Conservation (phyloP, 352 stramenopile genomes). For the Phytophthora idaei region DNA sequence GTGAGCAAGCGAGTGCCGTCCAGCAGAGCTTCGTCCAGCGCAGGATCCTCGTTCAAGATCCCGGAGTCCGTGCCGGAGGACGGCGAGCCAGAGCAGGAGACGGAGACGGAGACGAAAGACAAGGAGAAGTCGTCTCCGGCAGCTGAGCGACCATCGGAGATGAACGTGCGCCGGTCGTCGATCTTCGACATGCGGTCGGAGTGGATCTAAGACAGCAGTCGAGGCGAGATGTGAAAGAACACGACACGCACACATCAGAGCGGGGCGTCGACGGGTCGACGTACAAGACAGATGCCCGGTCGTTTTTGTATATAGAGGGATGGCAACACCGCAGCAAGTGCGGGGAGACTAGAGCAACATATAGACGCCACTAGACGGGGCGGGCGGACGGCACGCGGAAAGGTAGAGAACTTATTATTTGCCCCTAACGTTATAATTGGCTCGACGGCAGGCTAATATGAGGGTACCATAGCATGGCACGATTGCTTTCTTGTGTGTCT, state of each 20-base stretch:
- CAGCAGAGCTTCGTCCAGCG: conserved; percentile 25
- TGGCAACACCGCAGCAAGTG: conserved; percentile 25
- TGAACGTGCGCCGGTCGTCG: conserved; percentile 41
- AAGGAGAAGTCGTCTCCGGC: conserved; percentile 18
- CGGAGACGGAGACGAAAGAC: conserved; percentile 25
- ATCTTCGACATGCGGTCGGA: conserved; percentile 51
- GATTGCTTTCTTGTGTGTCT: conserved; percentile 18
- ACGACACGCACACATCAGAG: conserved; percentile 24
- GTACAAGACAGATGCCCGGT: conserved; percentile 19
- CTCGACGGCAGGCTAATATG: conserved; percentile 49
- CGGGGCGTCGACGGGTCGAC: conserved; percentile 25
- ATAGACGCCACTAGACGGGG: conserved; percentile 20
- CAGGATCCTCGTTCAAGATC: conserved; percentile 32
- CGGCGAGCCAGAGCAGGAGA: conserved; percentile 32
- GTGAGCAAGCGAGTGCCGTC: conserved; percentile 24
- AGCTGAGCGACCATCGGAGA: conserved; percentile 27
- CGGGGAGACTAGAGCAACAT: conserved; percentile 19
- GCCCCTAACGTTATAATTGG: conserved; percentile 41
- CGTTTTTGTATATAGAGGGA: conserved; percentile 38
- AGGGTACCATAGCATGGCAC: conserved; percentile 37
- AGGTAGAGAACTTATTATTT: conserved; percentile 43
- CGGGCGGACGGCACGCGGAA: conserved; percentile 3
- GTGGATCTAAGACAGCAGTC: conserved; percentile 38
- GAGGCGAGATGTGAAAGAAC: conserved; percentile 21
- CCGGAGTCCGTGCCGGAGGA: conserved; percentile 28